Percentiles rank a stretch among this genome's conserved stretches.
phyloP scores from a whole-genome alignment of 176 grass and related monocot species.

The Phragmites australis region DNA sequence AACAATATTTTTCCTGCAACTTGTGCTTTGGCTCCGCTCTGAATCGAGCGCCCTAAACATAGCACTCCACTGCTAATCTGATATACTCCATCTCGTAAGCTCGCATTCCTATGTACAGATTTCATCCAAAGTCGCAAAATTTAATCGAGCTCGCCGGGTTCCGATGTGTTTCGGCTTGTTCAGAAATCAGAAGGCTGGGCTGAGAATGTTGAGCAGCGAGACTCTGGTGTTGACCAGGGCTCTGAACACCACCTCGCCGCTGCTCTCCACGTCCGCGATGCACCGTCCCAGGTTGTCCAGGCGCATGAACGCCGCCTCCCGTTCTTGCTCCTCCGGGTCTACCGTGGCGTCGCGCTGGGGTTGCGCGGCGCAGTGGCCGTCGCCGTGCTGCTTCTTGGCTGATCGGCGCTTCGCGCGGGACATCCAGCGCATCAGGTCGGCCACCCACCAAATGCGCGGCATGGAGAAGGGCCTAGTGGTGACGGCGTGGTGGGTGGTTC shows the following conservation, averaged over 20 bases:
- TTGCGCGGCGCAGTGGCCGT: not conserved
- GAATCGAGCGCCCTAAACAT: not conserved
- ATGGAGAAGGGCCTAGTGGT: slow-evolving; percentile 38
- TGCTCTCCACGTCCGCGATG: slow-evolving; percentile 56
- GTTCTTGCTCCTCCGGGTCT: slow-evolving; percentile 52
- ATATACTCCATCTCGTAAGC: not conserved
- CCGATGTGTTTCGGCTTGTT: not conserved
- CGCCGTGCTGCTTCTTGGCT: slow-evolving; percentile 41
- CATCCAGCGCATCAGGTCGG: slow-evolving; percentile 73
- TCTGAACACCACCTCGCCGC: slow-evolving; percentile 64
- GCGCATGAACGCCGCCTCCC: slow-evolving; percentile 53
- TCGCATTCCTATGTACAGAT: slow-evolving; percentile 38
- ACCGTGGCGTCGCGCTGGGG: not conserved
- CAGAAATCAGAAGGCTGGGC: slow-evolving; percentile 50
- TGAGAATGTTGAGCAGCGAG: slow-evolving; percentile 84
- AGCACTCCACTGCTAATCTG: no score
- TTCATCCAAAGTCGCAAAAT: not conserved
- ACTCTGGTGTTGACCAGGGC: slow-evolving; percentile 76
- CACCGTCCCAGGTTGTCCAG: slow-evolving; percentile 58
- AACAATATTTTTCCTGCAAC: not conserved
- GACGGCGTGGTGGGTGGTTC: slow-evolving; percentile 30
- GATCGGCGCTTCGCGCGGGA: slow-evolving; percentile 59
- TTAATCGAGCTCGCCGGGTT: not conserved
- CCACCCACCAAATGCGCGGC: slow-evolving; percentile 72
- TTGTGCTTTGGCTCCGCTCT: not conserved